phyloP scores from a whole-genome alignment of 805 yeast genomes.

The Starmerella khaoyaiensis region DNA sequence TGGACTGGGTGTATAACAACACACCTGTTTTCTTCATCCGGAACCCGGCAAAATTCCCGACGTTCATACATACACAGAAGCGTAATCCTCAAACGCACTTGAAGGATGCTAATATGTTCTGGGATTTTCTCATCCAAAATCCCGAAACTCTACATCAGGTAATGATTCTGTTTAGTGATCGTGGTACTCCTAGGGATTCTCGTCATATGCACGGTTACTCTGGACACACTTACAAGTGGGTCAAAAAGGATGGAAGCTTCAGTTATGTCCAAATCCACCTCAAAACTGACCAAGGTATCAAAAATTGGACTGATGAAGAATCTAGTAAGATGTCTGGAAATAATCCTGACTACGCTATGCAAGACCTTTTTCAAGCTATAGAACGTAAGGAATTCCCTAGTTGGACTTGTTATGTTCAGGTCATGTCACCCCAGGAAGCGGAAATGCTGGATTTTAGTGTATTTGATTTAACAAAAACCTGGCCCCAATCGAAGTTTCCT shows the following conservation, averaged over 20 bases:
- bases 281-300: constrained; percentile 38
- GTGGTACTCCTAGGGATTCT: constrained; percentile 46
- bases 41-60: constrained; percentile 52
- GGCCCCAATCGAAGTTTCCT: constrained; percentile 48
- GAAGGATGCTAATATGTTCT: constrained; percentile 42
- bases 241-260: constrained; percentile 37
- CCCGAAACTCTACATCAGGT: constrained; percentile 47
- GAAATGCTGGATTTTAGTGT: constrained; percentile 37
- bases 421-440: constrained; percentile 47
- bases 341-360: constrained; percentile 39
- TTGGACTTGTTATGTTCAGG: constrained; percentile 44
- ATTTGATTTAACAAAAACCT: constrained; percentile 43
- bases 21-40: constrained; percentile 56
- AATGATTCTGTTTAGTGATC: constrained; percentile 42
- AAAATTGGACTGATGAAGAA: constrained; percentile 35
- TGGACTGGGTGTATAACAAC: constrained; percentile 63
- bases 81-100: constrained; percentile 54
- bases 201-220: constrained; percentile 50
- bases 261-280: constrained; percentile 46
- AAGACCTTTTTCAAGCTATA: constrained; percentile 36
- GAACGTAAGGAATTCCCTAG: constrained; percentile 38
- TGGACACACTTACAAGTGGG: constrained; percentile 51
- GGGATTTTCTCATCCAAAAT: constrained; percentile 46
- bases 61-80: constrained; percentile 57
- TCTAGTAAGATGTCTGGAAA: constrained; percentile 36